Evolutionary conservation across 2,329 filamentous ascomycete species (phyloP).

Genomic region (Aspergillus sp.): DNA sequence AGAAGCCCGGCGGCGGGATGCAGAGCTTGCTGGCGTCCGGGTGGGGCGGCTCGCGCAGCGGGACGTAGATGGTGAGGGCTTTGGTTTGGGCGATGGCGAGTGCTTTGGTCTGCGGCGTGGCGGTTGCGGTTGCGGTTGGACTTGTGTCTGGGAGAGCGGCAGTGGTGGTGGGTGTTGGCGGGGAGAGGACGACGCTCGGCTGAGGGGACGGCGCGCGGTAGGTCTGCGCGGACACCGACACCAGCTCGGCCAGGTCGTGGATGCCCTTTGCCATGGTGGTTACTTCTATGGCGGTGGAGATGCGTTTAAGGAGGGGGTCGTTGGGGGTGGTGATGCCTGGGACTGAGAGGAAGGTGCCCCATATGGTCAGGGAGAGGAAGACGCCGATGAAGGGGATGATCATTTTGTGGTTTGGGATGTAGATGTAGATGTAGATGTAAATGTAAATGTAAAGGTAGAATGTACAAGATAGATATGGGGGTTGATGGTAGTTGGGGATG

Average conservation of each 20-base stretch:
- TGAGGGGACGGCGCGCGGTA: not conserved
- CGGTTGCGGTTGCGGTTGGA: no score
- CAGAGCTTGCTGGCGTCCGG: no score
- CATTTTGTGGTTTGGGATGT: constrained; percentile 11
- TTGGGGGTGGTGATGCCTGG: constrained; percentile 18
- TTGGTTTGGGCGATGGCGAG: no score
- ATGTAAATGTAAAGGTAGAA: not conserved
- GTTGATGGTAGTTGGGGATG: no score
- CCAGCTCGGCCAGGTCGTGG: constrained; percentile 14
- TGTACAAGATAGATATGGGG: not conserved
- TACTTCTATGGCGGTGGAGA: constrained; percentile 14
- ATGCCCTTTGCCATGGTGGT: constrained; percentile 13
- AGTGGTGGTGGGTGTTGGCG: no score
- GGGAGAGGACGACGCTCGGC: not conserved
- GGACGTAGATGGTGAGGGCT: no score
- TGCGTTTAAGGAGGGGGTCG: constrained; percentile 15
- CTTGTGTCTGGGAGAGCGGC: no score
- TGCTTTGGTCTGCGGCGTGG: no score
- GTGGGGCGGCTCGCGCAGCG: no score
- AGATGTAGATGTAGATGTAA: no score
- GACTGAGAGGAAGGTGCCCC: constrained; percentile 21
- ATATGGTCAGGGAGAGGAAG: constrained; percentile 20
- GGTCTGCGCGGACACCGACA: constrained; percentile 1
- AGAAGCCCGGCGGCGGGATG: no score
- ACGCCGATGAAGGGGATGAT: constrained; percentile 20